These are phyloP conservation scores for Linum usitatissimum DNA, from an alignment of 345 rosid genomes.

Conservation along the genomic window DNA sequence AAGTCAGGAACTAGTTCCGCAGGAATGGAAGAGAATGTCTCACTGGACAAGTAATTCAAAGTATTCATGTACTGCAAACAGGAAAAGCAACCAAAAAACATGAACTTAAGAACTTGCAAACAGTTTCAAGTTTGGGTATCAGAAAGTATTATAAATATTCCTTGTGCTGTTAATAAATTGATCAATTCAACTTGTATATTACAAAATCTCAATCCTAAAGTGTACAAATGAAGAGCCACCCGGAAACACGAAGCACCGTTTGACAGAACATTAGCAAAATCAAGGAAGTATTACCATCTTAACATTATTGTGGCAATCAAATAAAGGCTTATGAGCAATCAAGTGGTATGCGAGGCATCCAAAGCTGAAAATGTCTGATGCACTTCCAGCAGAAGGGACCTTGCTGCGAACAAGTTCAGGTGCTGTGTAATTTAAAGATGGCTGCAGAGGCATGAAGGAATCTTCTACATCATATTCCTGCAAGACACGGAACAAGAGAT, in stretches of 20 bases:
- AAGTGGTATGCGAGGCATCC: slow-evolving; percentile 91
- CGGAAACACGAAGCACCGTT: background rate
- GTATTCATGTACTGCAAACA: slow-evolving; percentile 78
- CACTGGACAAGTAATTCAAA: slow-evolving; percentile 77
- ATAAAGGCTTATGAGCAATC: slow-evolving; percentile 79
- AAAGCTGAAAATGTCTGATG: slow-evolving; percentile 89
- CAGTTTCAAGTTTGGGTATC: background rate
- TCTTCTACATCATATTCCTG: slow-evolving; percentile 99
- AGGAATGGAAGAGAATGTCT: slow-evolving; percentile 76
- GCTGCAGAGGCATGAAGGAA: slow-evolving; percentile 83
- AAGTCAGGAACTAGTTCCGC: slow-evolving; percentile 74
- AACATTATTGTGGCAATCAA: slow-evolving; percentile 92
- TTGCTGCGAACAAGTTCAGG: slow-evolving; percentile 84
- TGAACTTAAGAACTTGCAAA: background rate
- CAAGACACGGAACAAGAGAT: slow-evolving; percentile 13
- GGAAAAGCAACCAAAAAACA: slow-evolving; percentile 7
- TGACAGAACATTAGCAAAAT: slow-evolving; percentile 4
- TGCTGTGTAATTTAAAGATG: slow-evolving; percentile 82
- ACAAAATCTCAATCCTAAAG: too few species aligned
- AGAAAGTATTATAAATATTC: too few species aligned
- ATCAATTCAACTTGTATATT: too few species aligned
- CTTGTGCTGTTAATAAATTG: too few species aligned
- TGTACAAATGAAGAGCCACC: background rate
- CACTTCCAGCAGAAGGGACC: slow-evolving; percentile 54
- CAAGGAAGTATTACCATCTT: slow-evolving; percentile 55